A percentile compares a stretch with the other conserved stretches of the same genome.
Evolutionary conservation across 176 grass and related monocot species (phyloP).

Genomic region (Musa troglodytarum): DNA sequence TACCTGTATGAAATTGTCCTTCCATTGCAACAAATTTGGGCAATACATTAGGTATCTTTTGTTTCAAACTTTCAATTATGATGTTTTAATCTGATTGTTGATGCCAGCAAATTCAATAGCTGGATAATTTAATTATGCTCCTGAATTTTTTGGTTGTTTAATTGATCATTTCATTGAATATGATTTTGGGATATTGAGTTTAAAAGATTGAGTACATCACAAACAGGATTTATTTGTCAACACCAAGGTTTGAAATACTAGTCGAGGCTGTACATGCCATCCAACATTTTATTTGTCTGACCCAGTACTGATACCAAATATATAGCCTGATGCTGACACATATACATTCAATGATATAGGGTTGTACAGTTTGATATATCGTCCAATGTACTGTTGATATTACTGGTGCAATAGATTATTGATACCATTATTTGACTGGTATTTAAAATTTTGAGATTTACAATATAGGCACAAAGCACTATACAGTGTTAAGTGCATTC

Average conservation of each 20-base stretch:
- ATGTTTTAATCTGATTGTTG: background rate
- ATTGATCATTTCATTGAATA: background rate
- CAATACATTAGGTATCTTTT: slow-evolving; percentile 22
- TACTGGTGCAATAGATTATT: too few relatives aligned
- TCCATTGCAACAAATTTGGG: slow-evolving; percentile 55
- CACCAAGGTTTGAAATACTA: slow-evolving; percentile 4
- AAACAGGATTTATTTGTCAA: background rate
- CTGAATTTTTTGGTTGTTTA: background rate
- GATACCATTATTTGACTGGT: too few relatives aligned
- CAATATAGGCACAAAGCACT: background rate
- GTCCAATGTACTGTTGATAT: too few relatives aligned
- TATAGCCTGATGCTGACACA: too few relatives aligned
- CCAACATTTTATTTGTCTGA: too few relatives aligned
- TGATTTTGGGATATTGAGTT: background rate
- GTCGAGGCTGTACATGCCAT: background rate
- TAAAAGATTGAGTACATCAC: slow-evolving; percentile 7
- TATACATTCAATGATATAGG: too few relatives aligned
- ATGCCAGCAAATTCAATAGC: background rate
- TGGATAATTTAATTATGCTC: slow-evolving; percentile 13
- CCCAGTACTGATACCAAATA: too few relatives aligned
- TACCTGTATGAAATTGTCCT: slow-evolving; percentile 31
- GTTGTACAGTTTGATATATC: too few relatives aligned
- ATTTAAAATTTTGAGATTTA: background rate
- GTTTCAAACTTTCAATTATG: background rate
- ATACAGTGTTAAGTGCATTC: background rate